A percentile compares a stretch with the other conserved stretches of the same genome.
Conservation (phyloP, 176 grass and related monocot genomes). For the Miscanthus lutarioriparius region DNA sequence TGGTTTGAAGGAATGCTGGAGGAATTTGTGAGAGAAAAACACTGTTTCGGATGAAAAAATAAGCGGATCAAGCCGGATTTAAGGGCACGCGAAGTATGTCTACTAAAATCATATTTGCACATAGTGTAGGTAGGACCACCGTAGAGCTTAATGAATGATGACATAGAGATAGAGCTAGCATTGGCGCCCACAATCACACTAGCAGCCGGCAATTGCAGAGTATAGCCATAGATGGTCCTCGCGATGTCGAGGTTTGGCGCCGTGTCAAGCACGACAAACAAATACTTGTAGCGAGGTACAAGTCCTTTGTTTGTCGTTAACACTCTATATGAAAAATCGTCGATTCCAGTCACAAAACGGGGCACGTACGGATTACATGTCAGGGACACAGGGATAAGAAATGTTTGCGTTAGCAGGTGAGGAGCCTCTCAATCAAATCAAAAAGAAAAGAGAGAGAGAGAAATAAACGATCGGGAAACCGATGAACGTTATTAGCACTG, state of each 20-base stretch:
- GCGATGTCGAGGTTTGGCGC: background rate
- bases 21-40: too few relatives aligned
- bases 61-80: too few relatives aligned
- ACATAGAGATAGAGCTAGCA: background rate
- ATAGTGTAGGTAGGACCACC: background rate
- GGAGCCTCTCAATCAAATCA: background rate
- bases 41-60: too few relatives aligned
- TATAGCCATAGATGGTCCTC: background rate
- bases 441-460: background rate
- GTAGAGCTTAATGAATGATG: background rate
- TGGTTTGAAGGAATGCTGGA: too few relatives aligned
- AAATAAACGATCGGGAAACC: background rate
- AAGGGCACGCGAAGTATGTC: too few relatives aligned
- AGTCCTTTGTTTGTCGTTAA: background rate
- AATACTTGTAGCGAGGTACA: background rate
- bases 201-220: background rate
- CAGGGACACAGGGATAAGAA: background rate
- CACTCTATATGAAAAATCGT: background rate
- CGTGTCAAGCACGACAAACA: background rate
- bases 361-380: background rate
- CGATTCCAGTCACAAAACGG: background rate
- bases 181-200: background rate
- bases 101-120: too few relatives aligned
- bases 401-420: background rate
- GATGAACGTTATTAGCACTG: background rate